Conservation (phyloP, 352 stramenopile species). For the Phytophthora palmivora region DNA sequence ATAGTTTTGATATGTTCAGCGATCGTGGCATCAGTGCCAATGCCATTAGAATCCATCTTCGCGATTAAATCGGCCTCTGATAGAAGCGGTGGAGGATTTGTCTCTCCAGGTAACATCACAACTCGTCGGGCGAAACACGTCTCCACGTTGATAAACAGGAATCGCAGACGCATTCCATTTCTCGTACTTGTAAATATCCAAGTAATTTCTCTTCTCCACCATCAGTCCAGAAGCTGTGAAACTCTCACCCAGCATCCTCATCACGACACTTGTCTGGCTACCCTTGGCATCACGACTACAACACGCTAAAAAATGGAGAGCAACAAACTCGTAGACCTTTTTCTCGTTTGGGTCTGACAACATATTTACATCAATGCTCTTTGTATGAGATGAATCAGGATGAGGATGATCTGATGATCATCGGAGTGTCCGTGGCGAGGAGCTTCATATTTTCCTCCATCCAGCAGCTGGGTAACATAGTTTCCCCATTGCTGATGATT, state of each 20-base stretch:
- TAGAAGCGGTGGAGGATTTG: constrained; percentile 87
- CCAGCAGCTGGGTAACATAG: constrained; percentile 76
- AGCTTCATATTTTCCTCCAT: constrained; percentile 70
- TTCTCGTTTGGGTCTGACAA: constrained; percentile 89
- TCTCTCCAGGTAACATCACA: constrained; percentile 77
- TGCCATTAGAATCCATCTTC: constrained; percentile 96
- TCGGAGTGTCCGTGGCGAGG: constrained; percentile 94
- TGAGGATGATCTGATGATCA: constrained; percentile 98
- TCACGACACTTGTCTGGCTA: constrained; percentile 89
- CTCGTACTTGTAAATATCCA: constrained; percentile 97
- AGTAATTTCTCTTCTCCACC: constrained; percentile 93
- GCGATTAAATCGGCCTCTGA: constrained; percentile 94
- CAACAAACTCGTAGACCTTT: constrained; percentile 98
- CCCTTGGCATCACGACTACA: constrained; percentile 96
- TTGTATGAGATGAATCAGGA: constrained; percentile 99
- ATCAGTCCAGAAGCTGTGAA: constrained; percentile 92
- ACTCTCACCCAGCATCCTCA: constrained; percentile 86
- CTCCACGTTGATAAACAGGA: constrained; percentile 81
- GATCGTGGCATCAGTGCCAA: constrained; percentile 96
- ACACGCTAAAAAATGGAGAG: constrained; percentile 98
- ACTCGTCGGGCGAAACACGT: constrained; percentile 80
- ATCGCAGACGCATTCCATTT: constrained; percentile 91
- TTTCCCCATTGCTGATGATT: constrained; percentile 74
- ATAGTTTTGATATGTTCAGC: constrained; percentile 99
- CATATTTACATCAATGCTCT: constrained; percentile 83